Evolutionary conservation across 352 stramenopile species (phyloP).

Genomic region (Blastocystis sp.): DNA sequence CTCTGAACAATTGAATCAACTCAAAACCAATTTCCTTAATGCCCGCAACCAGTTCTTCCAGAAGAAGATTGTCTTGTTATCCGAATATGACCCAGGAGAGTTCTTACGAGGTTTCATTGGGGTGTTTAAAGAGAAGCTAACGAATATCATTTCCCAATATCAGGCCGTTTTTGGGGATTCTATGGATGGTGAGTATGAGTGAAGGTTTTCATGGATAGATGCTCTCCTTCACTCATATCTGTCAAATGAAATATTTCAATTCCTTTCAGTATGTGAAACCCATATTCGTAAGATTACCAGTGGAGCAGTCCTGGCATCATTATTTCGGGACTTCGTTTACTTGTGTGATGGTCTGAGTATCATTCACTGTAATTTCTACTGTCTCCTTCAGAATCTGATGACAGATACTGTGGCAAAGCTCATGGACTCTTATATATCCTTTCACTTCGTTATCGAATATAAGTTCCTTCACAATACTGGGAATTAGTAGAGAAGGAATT

Average conservation of each 20-base stretch:
- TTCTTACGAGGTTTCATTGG: slow-evolving; percentile 9
- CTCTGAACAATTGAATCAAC: not conserved
- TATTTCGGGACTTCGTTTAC: slow-evolving; percentile 25
- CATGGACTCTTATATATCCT: slow-evolving; percentile 16
- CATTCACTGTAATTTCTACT: not conserved
- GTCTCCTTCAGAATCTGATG: slow-evolving; percentile 2
- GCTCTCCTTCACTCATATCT: slow-evolving; percentile 14
- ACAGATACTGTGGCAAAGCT: not conserved
- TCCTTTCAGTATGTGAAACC: not conserved
- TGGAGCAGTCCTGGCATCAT: not conserved
- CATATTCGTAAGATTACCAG: not conserved
- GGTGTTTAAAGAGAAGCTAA: slow-evolving; percentile 47
- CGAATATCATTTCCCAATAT: slow-evolving; percentile 1
- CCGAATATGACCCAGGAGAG: slow-evolving; percentile 22
- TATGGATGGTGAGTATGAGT: not conserved
- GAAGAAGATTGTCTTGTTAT: slow-evolving; percentile 10
- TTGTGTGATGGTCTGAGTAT: slow-evolving; percentile 23
- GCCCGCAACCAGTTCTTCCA: slow-evolving; percentile 29
- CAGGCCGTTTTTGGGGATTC: slow-evolving; percentile 38
- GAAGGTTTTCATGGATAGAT: not conserved
- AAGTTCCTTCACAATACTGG: not conserved
- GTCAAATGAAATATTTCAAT: not conserved
- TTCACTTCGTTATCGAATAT: not conserved
- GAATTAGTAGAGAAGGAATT: not conserved
- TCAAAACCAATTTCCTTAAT: slow-evolving; percentile 43